Conservation (phyloP, 2,329 filamentous ascomycete species). For the Fusarium fujikuroi region DNA sequence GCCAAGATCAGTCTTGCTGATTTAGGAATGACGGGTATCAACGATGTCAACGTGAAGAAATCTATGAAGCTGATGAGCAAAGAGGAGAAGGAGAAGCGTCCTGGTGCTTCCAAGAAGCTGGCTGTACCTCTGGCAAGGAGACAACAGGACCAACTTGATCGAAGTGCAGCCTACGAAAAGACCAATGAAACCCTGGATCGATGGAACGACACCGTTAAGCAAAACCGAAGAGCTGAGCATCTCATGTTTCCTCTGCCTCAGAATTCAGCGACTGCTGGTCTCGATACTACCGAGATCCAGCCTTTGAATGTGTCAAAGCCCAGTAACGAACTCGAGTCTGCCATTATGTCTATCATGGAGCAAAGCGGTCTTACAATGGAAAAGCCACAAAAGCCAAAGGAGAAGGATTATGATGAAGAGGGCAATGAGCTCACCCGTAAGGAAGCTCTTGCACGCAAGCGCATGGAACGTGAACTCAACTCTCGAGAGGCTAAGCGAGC, state of each 20-base stretch:
- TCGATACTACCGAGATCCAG: slow-evolving; percentile 71
- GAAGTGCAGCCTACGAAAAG: slow-evolving; percentile 85
- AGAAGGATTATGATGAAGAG: slow-evolving; percentile 74
- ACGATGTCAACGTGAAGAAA: slow-evolving; percentile 80
- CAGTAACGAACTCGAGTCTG: slow-evolving; percentile 83
- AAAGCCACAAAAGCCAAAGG: slow-evolving; percentile 58
- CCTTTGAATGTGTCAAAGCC: slow-evolving; percentile 72
- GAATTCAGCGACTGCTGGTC: slow-evolving; percentile 69
- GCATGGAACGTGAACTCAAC: slow-evolving; percentile 83
- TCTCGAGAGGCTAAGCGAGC: slow-evolving; percentile 89
- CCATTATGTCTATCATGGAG: slow-evolving; percentile 88
- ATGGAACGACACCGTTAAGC: slow-evolving; percentile 96
- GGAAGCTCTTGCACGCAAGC: slow-evolving; percentile 77
- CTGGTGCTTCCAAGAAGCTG: slow-evolving; percentile 71
- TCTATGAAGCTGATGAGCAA: slow-evolving; percentile 79
- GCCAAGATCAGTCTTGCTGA: slow-evolving; percentile 80
- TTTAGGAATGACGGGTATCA: slow-evolving; percentile 75
- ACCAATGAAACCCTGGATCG: slow-evolving; percentile 89
- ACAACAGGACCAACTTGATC: slow-evolving; percentile 86
- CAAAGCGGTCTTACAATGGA: slow-evolving; percentile 80
- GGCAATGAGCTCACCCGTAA: slow-evolving; percentile 77
- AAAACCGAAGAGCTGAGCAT: slow-evolving; percentile 91
- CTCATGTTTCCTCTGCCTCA: slow-evolving; percentile 86
- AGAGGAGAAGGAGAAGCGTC: slow-evolving; percentile 63
- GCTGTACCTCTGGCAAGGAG: slow-evolving; percentile 85